Percentiles rank a stretch among this genome's conserved stretches.
Evolutionary conservation across 208 protist genomes (phyloP).

Genomic region (Wallacemonas rigidus): DNA sequence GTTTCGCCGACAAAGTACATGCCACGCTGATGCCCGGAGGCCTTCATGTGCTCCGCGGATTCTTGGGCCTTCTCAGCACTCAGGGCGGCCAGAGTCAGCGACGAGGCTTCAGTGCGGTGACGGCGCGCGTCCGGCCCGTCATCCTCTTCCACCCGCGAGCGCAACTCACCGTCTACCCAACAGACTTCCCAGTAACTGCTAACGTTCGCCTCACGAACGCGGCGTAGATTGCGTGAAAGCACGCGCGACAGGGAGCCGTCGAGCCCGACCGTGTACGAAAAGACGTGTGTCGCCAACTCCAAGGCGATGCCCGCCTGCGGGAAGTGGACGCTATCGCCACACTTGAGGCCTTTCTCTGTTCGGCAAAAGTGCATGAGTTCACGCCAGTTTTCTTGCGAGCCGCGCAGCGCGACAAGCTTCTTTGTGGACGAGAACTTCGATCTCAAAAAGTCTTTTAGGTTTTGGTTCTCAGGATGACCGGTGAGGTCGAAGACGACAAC

Average conservation of each 20-base stretch:
- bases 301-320: slow-evolving; percentile 34
- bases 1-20: slow-evolving; percentile 84
- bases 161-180: slow-evolving; percentile 81
- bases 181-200: slow-evolving; percentile 84
- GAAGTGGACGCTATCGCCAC: slow-evolving; percentile 69
- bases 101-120: slow-evolving; percentile 25
- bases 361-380: slow-evolving; percentile 72
- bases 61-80: slow-evolving; percentile 46
- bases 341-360: slow-evolving; percentile 76
- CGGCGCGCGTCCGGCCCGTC: slow-evolving; percentile 38
- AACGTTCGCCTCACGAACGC: slow-evolving; percentile 64
- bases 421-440: slow-evolving; percentile 72
- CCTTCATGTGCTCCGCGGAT: slow-evolving; percentile 62
- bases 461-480: slow-evolving; percentile 63
- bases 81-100: slow-evolving; percentile 47
- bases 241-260: slow-evolving; percentile 56
- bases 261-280: slow-evolving; percentile 80
- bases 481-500: slow-evolving; percentile 76
- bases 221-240: slow-evolving; percentile 44
- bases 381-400: slow-evolving; percentile 53
- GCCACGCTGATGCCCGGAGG: slow-evolving; percentile 60
- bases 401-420: slow-evolving; percentile 76
- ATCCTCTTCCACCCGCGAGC: slow-evolving; percentile 12
- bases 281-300: slow-evolving; percentile 82
- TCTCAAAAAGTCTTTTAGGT: slow-evolving; percentile 64